Percentiles rank a stretch among this genome's conserved stretches.
Evolutionary conservation across 495 filamentous ascomycete species (phyloP).

Genomic region (Aspergillus carlsbadensis): DNA sequence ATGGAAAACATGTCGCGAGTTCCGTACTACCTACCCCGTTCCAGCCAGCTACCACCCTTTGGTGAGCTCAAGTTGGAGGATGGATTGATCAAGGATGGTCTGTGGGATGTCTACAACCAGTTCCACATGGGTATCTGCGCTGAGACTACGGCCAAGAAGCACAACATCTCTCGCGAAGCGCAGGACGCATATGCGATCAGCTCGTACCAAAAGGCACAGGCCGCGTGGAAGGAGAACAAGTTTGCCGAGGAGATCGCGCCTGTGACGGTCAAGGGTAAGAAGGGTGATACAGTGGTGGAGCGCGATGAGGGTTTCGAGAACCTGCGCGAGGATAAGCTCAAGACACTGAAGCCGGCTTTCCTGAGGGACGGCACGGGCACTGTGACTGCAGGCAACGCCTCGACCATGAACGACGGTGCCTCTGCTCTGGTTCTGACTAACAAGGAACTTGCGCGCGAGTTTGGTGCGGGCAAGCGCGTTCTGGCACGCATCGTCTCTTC

Average conservation of each 20-base stretch:
- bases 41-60: slow-evolving; percentile 73
- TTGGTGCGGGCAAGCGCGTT: slow-evolving; percentile 68
- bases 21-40: slow-evolving; percentile 83
- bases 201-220: slow-evolving; percentile 83
- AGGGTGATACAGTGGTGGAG: slow-evolving; percentile 74
- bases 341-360: slow-evolving; percentile 87
- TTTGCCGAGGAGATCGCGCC: slow-evolving; percentile 88
- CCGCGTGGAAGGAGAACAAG: slow-evolving; percentile 75
- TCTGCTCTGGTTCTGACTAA: slow-evolving; percentile 85
- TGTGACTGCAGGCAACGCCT: slow-evolving; percentile 91
- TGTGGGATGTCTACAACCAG: slow-evolving; percentile 95
- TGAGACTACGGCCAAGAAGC: slow-evolving; percentile 91
- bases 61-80: slow-evolving; percentile 86
- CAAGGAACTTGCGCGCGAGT: slow-evolving; percentile 71
- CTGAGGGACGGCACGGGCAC: slow-evolving; percentile 79
- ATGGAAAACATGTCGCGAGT: slow-evolving; percentile 98
- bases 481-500: slow-evolving; percentile 80
- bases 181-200: slow-evolving; percentile 90
- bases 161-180: slow-evolving; percentile 71
- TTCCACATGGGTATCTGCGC: slow-evolving; percentile 98
- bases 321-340: slow-evolving; percentile 79
- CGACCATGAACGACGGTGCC: slow-evolving; percentile 90
- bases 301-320: slow-evolving; percentile 87
- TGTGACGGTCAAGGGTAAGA: slow-evolving; percentile 79
- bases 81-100: slow-evolving; percentile 89